phyloP scores from a whole-genome alignment of 768 basidiomycete genomes.

The Mycena epipterygia region DNA sequence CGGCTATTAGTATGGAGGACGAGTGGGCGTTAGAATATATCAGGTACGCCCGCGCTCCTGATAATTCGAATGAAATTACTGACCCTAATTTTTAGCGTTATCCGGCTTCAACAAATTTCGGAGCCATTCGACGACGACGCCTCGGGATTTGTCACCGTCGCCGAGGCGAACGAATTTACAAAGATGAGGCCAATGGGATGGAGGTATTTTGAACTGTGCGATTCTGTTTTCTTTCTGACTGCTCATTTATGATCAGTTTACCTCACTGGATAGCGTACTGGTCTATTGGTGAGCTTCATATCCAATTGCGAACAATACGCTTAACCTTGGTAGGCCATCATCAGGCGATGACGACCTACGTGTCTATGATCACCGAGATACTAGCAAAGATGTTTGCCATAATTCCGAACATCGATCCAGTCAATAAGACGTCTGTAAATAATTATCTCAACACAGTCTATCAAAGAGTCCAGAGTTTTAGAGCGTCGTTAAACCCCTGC shows the following conservation, averaged over 20 bases:
- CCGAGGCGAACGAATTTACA: conserved; percentile 49
- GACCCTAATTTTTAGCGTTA: conserved; percentile 21
- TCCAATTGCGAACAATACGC: no score
- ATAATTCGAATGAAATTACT: conserved; percentile 35
- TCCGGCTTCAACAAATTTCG: conserved; percentile 47
- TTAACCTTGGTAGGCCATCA: no score
- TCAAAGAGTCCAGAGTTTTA: conserved; percentile 18
- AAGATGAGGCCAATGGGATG: conserved; percentile 43
- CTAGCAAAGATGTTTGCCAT: conserved; percentile 39
- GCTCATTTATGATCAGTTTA: conserved; percentile 28
- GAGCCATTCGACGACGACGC: conserved; percentile 56
- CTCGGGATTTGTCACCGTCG: conserved; percentile 49
- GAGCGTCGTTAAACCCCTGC: conserved; percentile 42
- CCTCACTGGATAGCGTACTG: conserved; percentile 50
- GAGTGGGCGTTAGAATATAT: conserved; percentile 54
- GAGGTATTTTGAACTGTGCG: no score
- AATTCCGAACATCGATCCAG: background rate
- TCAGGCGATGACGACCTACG: conserved; percentile 32
- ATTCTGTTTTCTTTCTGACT: no score
- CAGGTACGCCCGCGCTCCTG: conserved; percentile 25
- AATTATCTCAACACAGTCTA: conserved; percentile 19
- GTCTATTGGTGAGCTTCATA: no score
- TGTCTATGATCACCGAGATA: conserved; percentile 33
- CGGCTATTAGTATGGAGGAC: conserved; percentile 2
- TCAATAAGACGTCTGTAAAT: conserved; percentile 23